Conservation (phyloP, 1,139 yeast genomes). For the Pichia cactophila region DNA sequence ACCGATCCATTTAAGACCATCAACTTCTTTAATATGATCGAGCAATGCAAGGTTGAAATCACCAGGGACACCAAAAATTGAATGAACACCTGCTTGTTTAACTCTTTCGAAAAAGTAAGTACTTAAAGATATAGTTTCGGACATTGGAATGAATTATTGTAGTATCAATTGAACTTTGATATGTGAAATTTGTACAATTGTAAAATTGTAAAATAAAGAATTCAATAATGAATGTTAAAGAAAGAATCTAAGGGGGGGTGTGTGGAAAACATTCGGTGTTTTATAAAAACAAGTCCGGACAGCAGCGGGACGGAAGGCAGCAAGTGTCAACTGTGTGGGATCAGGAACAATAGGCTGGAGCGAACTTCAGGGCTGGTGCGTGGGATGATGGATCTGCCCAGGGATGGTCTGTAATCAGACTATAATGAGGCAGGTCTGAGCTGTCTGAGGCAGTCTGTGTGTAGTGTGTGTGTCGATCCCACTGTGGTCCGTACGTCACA, state of each 20-base stretch:
- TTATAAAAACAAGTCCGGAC: not conserved
- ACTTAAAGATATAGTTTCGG: conserved; percentile 40
- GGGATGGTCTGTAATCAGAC: too few relatives aligned
- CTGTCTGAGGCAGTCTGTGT: too few relatives aligned
- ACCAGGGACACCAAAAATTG: conserved; percentile 75
- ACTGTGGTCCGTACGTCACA: too few relatives aligned
- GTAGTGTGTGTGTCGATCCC: too few relatives aligned
- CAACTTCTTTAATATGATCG: conserved; percentile 57
- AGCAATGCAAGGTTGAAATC: conserved; percentile 66
- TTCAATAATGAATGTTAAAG: not conserved
- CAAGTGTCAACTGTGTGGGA: too few relatives aligned
- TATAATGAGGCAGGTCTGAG: too few relatives aligned
- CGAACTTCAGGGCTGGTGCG: not conserved
- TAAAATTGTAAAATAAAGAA: not conserved
- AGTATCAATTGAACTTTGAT: not conserved
- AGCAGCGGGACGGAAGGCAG: not conserved
- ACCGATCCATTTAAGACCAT: conserved; percentile 60
- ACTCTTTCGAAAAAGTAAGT: conserved; percentile 57
- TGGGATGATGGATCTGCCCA: not conserved
- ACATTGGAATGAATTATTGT: not conserved
- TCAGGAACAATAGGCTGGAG: too few relatives aligned
- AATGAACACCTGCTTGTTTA: conserved; percentile 50
- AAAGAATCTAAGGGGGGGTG: not conserved
- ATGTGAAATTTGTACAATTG: not conserved
- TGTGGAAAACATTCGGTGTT: not conserved